These are phyloP conservation scores for Candida pini DNA, from an alignment of 805 yeast genomes.

Conservation along the genomic window DNA sequence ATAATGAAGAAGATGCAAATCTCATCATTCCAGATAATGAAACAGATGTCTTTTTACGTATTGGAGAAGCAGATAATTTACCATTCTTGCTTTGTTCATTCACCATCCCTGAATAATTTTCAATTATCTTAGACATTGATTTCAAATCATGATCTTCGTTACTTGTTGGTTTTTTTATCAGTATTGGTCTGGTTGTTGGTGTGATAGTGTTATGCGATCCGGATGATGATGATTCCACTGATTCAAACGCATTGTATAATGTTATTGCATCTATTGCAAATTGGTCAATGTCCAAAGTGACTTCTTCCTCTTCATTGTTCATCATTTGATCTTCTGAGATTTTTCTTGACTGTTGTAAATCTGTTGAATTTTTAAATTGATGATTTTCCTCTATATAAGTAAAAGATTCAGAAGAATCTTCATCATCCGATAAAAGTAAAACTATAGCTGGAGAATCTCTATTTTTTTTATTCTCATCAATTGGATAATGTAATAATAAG, in stretches of 20 bases:
- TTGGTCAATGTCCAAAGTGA: conserved; percentile 9
- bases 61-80: conserved; percentile 10
- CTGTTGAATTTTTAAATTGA: conserved; percentile 8
- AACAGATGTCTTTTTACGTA: conserved; percentile 5
- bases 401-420: conserved; percentile 12
- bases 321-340: neutral
- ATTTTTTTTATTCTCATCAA: conserved; percentile 1
- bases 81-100: conserved; percentile 17
- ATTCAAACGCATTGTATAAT: conserved; percentile 6
- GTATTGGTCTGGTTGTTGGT: neutral
- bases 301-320: conserved; percentile 1
- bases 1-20: too few species aligned
- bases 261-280: conserved; percentile 17
- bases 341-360: conserved; percentile 4
- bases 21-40: too few species aligned
- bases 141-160: neutral
- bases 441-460: conserved; percentile 12
- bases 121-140: conserved; percentile 7
- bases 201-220: neutral
- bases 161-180: neutral
- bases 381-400: conserved; percentile 21
- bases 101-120: conserved; percentile 17
- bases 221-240: neutral
- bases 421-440: conserved; percentile 4
- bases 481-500: conserved; percentile 45